A percentile compares a stretch with the other conserved stretches of the same genome.
Conservation (phyloP, 2,329 filamentous ascomycete species). For the Fusarium succisae region DNA sequence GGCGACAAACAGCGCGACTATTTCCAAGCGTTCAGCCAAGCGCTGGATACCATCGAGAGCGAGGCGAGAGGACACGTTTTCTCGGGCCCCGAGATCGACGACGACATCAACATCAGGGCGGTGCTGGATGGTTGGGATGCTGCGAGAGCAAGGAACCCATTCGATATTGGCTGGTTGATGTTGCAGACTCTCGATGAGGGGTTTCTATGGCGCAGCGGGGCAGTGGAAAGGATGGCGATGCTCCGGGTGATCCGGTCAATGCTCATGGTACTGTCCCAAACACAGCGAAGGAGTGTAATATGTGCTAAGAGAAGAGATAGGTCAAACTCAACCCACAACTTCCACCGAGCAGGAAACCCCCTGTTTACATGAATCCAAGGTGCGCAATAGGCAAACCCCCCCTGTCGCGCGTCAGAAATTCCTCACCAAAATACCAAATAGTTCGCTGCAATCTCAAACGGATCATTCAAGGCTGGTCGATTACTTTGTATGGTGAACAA, state of each 20-base stretch:
- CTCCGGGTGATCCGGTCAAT: neutral
- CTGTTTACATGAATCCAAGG: neutral
- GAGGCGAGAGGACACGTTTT: accelerated
- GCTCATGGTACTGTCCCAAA: neutral
- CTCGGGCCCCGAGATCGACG: neutral
- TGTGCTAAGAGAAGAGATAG: neutral
- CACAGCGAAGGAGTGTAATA: no score
- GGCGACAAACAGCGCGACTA: neutral
- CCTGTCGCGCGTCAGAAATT: accelerated
- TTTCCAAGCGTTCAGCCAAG: neutral
- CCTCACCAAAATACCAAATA: neutral
- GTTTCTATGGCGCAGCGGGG: neutral
- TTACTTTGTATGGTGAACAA: neutral
- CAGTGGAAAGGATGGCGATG: neutral
- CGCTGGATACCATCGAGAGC: neutral
- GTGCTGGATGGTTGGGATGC: neutral
- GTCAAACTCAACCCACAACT: neutral
- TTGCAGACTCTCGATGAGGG: neutral
- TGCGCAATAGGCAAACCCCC: neutral
- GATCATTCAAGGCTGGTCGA: neutral
- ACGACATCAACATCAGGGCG: neutral
- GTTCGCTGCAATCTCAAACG: neutral
- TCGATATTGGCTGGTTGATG: neutral
- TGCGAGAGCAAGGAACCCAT: neutral
- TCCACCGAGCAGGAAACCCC: neutral